Base-by-base conservation (phyloP, 805 yeast species). In the Priceomyces fermenticarens region DNA sequence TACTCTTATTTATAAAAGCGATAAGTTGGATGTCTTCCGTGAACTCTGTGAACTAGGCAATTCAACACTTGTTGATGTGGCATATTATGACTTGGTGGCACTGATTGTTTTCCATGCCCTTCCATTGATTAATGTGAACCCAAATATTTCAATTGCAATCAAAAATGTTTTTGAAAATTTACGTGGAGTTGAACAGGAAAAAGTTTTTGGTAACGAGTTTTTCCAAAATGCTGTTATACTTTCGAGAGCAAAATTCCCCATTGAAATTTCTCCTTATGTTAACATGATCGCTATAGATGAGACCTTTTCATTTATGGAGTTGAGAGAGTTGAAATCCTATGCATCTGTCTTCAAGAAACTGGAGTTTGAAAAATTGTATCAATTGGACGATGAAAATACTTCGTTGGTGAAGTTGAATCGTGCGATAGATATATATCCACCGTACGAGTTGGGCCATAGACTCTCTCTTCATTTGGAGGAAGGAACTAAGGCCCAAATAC, bases 221-320 rank as follows among this genome's bases (percentile, higher is more conserved):
- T 67, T 75, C 0, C 63, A 64, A 15, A 69, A 71, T 37, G 55
- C 73, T 3, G 53, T 82, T 25, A 65, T 77, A 11, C 55, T 88
- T 20, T 63, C 87, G 1, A 72, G 83, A 45, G 83, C 93, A 0
- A 88, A 90, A 53, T 75, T 87, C 45, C 98, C 98, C 0, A 68
- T 73, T 28, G 62, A 80, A 2, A 58, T 87, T 12, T 58, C 73
- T 2, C 82, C 91, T 1, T 80, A 82, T 43, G 60, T 88, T 30
- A 72, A 78, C 40, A 50, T 88, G 10, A 68, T 83, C 10, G 67
- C 83, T 8, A 73, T 81, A 23, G 85, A 85, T 50, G 80, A 84
- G 0, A 76, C 75, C 30, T 77, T 83, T 52, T 93, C 95, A 0
- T 67, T 75, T 43, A 77, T 75, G 40, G 86, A 84, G 46, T 67